Percentiles rank a stretch among this genome's conserved stretches.
Evolutionary conservation across 2,329 filamentous ascomycete species (phyloP).

Genomic region (Botrytis byssoidea): DNA sequence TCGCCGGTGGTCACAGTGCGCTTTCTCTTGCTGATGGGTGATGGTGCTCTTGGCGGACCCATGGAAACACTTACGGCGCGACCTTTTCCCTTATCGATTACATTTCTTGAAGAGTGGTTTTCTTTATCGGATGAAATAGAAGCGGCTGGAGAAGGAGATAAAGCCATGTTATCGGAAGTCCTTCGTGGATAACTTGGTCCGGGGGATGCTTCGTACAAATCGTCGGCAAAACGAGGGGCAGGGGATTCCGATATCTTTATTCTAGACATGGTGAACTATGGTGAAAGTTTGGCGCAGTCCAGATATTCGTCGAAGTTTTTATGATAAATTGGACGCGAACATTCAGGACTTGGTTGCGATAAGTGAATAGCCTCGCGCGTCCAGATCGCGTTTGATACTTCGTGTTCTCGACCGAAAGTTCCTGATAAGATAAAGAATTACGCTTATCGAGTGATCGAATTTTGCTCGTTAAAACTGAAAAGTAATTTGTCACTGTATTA

Average conservation of each 20-base stretch:
- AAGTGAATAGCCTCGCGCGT: neutral
- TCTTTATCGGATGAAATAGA: slow-evolving; percentile 50
- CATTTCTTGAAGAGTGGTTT: slow-evolving; percentile 40
- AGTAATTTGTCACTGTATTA: neutral
- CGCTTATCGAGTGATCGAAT: neutral
- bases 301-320: neutral
- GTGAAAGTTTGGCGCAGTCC: neutral
- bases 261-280: slow-evolving; percentile 28
- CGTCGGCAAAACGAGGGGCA: slow-evolving; percentile 31
- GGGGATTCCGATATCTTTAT: slow-evolving; percentile 35
- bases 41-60: slow-evolving; percentile 34
- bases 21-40: slow-evolving; percentile 32
- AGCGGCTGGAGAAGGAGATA: slow-evolving; percentile 36
- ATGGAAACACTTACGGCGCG: slow-evolving; percentile 38
- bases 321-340: neutral
- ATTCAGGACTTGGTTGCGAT: neutral
- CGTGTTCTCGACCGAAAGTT: neutral
- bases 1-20: slow-evolving; percentile 28
- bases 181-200: slow-evolving; percentile 28
- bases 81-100: slow-evolving; percentile 45
- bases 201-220: slow-evolving; percentile 38
- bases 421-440: neutral
- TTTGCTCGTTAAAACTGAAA: neutral
- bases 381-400: neutral
- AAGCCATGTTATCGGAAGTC: slow-evolving; percentile 32